Evolutionary conservation across 2,329 filamentous ascomycete genomes (phyloP).

Genomic region (Apiospora koreana): DNA sequence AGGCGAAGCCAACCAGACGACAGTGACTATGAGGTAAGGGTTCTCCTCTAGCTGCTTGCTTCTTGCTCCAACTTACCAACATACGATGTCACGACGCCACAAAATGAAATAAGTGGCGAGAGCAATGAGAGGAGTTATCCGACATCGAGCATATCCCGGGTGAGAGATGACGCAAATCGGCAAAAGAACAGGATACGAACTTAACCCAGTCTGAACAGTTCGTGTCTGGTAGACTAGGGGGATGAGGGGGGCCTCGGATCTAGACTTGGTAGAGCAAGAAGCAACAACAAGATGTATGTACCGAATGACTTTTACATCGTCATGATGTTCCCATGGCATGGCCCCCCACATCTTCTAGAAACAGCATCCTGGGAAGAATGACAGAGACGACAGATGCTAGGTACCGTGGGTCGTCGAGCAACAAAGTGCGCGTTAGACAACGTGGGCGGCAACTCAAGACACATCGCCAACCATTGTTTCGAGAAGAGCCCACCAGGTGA

Average conservation of each 20-base stretch:
- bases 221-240: background rate
- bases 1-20: background rate
- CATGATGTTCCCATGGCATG: background rate
- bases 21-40: background rate
- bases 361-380: background rate
- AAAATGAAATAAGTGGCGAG: background rate
- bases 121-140: background rate
- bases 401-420: background rate
- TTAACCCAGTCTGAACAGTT: background rate
- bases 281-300: background rate
- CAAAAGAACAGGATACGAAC: background rate
- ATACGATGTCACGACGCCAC: background rate
- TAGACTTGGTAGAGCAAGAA: background rate
- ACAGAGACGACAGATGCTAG: background rate
- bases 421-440: background rate
- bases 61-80: background rate
- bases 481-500: background rate
- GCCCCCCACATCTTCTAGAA: constrained; percentile 6
- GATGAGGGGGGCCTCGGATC: background rate
- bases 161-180: background rate
- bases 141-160: background rate
- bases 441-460: constrained; percentile 5
- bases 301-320: background rate
- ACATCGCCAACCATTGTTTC: constrained; percentile 2
- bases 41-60: background rate